These are phyloP conservation scores for Corymbia maculata DNA, from an alignment of 345 rosid species.

Conservation along the genomic window DNA sequence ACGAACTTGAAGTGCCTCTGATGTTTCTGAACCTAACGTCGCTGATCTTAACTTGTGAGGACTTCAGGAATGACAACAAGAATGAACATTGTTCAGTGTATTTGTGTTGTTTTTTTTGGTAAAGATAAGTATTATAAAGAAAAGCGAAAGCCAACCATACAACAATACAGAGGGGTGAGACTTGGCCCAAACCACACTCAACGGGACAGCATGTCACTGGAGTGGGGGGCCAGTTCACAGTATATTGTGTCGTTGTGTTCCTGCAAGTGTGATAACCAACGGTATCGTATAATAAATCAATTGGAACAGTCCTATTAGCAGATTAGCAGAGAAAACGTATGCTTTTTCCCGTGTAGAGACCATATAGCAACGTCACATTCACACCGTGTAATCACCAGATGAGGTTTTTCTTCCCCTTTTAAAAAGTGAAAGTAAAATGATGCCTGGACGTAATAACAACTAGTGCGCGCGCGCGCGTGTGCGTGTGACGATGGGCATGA, in stretches of 20 bases:
- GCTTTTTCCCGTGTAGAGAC: not conserved
- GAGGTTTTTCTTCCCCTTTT: not conserved
- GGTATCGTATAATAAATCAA: not conserved
- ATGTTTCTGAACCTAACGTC: conserved; percentile 4
- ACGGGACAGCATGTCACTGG: too few relatives aligned
- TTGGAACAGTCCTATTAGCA: not conserved
- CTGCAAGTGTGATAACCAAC: not conserved
- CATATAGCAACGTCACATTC: not conserved
- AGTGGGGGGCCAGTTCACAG: too few relatives aligned
- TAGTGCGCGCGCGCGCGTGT: too few relatives aligned
- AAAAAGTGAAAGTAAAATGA: not conserved
- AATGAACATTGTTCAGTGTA: not conserved
- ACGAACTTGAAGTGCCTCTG: not conserved
- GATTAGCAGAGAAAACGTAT: not conserved
- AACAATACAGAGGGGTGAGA: too few relatives aligned
- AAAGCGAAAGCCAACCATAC: too few relatives aligned
- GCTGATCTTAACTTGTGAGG: conserved; percentile 2
- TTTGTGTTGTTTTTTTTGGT: too few relatives aligned
- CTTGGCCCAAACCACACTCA: too few relatives aligned
- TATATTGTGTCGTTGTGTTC: not conserved
- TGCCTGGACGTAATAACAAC: not conserved
- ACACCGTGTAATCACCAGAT: not conserved
- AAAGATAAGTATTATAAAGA: too few relatives aligned
- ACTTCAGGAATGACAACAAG: not conserved
- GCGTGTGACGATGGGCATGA: not conserved